Conservation (phyloP, 352 stramenopile species). For the Phytophthora lateralis region DNA sequence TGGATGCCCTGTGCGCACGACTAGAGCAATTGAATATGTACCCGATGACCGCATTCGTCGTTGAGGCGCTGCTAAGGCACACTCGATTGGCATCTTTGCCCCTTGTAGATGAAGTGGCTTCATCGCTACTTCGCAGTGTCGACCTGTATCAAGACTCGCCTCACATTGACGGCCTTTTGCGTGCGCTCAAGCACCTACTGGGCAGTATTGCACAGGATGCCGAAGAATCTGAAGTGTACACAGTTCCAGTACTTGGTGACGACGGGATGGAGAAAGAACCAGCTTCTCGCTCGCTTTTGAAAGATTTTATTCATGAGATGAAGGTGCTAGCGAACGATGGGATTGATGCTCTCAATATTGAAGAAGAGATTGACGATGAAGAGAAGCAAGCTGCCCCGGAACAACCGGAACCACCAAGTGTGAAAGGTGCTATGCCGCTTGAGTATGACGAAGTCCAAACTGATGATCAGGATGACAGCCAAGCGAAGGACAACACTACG, state of each 20-base stretch:
- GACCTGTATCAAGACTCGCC: slow-evolving; percentile 78
- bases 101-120: slow-evolving; percentile 77
- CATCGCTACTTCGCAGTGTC: slow-evolving; percentile 69
- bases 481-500: slow-evolving; percentile 26
- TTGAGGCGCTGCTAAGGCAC: slow-evolving; percentile 73
- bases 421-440: slow-evolving; percentile 74
- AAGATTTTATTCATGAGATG: slow-evolving; percentile 71
- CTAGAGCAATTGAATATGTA: slow-evolving; percentile 75
- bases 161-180: slow-evolving; percentile 51
- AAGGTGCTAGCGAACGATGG: slow-evolving; percentile 47
- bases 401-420: slow-evolving; percentile 21
- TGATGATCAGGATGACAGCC: slow-evolving; percentile 27
- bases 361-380: slow-evolving; percentile 22
- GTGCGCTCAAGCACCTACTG: slow-evolving; percentile 68
- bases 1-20: slow-evolving; percentile 75
- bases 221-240: slow-evolving; percentile 11
- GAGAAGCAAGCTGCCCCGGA: slow-evolving; percentile 11
- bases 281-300: slow-evolving; percentile 34
- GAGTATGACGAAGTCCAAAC: slow-evolving; percentile 55
- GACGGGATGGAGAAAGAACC: slow-evolving; percentile 1
- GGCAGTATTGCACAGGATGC: slow-evolving; percentile 42
- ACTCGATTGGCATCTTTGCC: slow-evolving; percentile 69
- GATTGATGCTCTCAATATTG: slow-evolving; percentile 32
- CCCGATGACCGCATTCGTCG: slow-evolving; percentile 74
- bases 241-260: slow-evolving; percentile 7